Evolutionary conservation across 208 protist species (phyloP).

Genomic region (Leishmania turanica): DNA sequence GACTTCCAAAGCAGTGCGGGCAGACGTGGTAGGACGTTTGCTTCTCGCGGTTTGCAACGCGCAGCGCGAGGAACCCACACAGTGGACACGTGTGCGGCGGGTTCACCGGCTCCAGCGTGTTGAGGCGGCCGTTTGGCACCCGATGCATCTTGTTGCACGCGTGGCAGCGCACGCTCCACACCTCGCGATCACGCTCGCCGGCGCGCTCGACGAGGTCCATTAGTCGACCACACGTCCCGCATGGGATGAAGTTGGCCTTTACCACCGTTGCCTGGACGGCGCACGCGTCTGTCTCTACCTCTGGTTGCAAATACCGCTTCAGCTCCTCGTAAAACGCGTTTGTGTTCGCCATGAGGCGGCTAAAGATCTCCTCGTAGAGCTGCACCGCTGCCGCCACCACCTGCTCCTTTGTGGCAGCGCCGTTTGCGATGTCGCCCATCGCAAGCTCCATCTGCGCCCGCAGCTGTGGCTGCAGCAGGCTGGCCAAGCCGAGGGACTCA

Average conservation of each 20-base stretch:
- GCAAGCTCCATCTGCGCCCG: constrained; percentile 94
- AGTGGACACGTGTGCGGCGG: constrained; percentile 58
- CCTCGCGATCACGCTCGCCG: constrained; percentile 42
- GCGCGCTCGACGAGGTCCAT: constrained; percentile 70
- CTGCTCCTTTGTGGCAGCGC: constrained; percentile 71
- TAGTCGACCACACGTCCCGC: constrained; percentile 46
- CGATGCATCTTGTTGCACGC: constrained; percentile 49
- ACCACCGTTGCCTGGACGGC: constrained; percentile 30
- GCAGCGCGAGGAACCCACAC: constrained; percentile 69
- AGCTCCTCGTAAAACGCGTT: constrained; percentile 61
- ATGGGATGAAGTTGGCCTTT: constrained; percentile 33
- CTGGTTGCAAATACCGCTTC: constrained; percentile 38
- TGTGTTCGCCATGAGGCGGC: constrained; percentile 44
- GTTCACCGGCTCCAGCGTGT: constrained; percentile 37
- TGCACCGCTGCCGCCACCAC: constrained; percentile 80
- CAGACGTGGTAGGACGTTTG: constrained; percentile 78
- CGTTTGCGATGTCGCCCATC: constrained; percentile 87
- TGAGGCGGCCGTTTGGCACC: constrained; percentile 61
- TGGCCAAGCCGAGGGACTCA: constrained; percentile 92
- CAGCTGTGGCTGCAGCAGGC: constrained; percentile 91
- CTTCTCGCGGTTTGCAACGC: constrained; percentile 71
- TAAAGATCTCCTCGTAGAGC: constrained; percentile 85
- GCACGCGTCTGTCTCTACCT: not conserved
- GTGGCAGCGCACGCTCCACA: constrained; percentile 52
- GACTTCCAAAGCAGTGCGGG: constrained; percentile 76